Conservation (phyloP, 139 green algal genomes). For the Protoeuglena noctilucae region DNA sequence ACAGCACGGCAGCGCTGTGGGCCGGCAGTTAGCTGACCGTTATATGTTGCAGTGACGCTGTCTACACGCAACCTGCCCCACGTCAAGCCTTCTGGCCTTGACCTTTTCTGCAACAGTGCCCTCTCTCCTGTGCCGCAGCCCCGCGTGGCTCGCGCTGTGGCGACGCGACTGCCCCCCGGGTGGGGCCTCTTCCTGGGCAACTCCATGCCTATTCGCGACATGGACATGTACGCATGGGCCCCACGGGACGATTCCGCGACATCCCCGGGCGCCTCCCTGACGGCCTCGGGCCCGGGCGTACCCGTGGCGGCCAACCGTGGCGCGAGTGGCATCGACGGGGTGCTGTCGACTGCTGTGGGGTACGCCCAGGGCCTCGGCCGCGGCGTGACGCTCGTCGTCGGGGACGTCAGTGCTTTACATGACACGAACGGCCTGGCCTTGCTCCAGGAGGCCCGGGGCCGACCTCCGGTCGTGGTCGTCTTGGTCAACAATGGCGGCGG, state of each 20-base stretch:
- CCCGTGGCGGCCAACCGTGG: slow-evolving; percentile 75
- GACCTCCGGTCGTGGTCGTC: slow-evolving; percentile 75
- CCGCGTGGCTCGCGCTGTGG: slow-evolving; percentile 24
- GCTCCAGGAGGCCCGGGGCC: slow-evolving; percentile 38
- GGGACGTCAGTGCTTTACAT: slow-evolving; percentile 96
- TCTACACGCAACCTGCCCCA: no score
- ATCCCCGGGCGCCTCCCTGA: not conserved
- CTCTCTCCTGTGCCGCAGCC: slow-evolving; percentile 21
- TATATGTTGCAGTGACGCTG: no score
- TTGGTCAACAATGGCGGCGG: slow-evolving; percentile 91
- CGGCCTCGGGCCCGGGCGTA: slow-evolving; percentile 4
- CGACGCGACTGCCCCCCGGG: slow-evolving; percentile 29
- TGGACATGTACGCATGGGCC: slow-evolving; percentile 76
- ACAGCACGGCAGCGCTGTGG: no score
- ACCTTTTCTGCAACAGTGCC: no score
- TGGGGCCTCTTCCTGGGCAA: slow-evolving; percentile 90
- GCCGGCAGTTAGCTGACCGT: no score
- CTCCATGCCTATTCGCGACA: slow-evolving; percentile 93
- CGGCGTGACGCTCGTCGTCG: slow-evolving; percentile 71
- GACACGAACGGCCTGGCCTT: slow-evolving; percentile 88
- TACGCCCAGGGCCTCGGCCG: slow-evolving; percentile 69
- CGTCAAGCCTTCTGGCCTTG: no score
- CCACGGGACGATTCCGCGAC: slow-evolving; percentile 1
- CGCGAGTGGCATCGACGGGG: slow-evolving; percentile 91
- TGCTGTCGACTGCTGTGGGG: slow-evolving; percentile 73